A percentile compares a stretch with the other conserved stretches of the same genome.
Evolutionary conservation across 1,284 basidiomycete genomes (phyloP).

Genomic region (Apiotrichum mycotoxinovorans): DNA sequence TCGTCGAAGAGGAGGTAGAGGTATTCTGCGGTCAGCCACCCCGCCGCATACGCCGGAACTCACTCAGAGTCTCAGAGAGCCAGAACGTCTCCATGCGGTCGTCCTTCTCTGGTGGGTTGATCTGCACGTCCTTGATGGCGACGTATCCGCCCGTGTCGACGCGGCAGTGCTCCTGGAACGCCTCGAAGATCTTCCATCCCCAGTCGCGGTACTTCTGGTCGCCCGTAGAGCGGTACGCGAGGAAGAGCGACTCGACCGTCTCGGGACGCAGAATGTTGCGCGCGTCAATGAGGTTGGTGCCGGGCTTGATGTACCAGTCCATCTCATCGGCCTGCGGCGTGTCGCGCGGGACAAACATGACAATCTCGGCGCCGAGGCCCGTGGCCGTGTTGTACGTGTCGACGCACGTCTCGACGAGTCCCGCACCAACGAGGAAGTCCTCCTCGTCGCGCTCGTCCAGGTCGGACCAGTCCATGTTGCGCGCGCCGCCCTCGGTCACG

Average conservation of each 20-base stretch:
- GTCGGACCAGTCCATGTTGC: slow-evolving; percentile 28
- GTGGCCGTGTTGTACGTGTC: slow-evolving; percentile 80
- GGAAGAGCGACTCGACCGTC: slow-evolving; percentile 88
- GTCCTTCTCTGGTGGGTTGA: slow-evolving; percentile 60
- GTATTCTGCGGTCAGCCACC: slow-evolving; percentile 58
- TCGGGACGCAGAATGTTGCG: slow-evolving; percentile 92
- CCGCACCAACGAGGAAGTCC: slow-evolving; percentile 78
- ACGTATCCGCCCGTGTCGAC: slow-evolving; percentile 77
- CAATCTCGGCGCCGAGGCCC: slow-evolving; percentile 80
- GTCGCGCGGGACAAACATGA: slow-evolving; percentile 62
- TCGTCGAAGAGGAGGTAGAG: slow-evolving; percentile 85
- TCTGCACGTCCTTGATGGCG: slow-evolving; percentile 77
- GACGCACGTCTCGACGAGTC: slow-evolving; percentile 82
- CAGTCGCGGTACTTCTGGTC: slow-evolving; percentile 73
- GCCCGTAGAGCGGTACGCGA: slow-evolving; percentile 79
- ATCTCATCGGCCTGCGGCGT: slow-evolving; percentile 50
- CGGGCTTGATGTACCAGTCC: slow-evolving; percentile 82
- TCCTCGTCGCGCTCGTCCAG: slow-evolving; percentile 59
- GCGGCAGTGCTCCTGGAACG: slow-evolving; percentile 76
- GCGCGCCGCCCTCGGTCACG: slow-evolving; percentile 67
- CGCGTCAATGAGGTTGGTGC: slow-evolving; percentile 64
- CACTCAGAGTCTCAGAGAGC: slow-evolving; percentile 82
- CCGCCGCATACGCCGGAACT: slow-evolving; percentile 16
- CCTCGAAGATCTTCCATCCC: slow-evolving; percentile 87
- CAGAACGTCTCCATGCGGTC: slow-evolving; percentile 97